phyloP scores from a whole-genome alignment of 2,329 filamentous ascomycete species.

The Chrysoporthe puriensis region DNA sequence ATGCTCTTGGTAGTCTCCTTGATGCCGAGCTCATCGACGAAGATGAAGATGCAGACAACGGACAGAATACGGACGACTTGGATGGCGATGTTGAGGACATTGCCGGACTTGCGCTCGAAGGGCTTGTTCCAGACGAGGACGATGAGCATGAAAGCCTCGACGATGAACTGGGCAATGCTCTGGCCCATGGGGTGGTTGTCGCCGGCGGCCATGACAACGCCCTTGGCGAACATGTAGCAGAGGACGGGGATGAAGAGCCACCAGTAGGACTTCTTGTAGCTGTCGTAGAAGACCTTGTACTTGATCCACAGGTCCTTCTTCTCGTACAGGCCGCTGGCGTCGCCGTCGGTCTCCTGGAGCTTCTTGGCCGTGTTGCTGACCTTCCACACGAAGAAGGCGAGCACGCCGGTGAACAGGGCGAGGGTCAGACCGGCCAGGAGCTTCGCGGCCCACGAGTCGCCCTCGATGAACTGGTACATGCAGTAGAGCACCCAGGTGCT shows the following conservation, averaged over 20 bases:
- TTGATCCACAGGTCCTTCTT: slow-evolving; percentile 91
- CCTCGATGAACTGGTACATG: slow-evolving; percentile 90
- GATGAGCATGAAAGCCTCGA: slow-evolving; percentile 78
- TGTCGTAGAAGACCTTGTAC: slow-evolving; percentile 97
- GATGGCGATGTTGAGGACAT: slow-evolving; percentile 92
- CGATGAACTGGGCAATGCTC: slow-evolving; percentile 75
- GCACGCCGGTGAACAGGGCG: slow-evolving; percentile 74
- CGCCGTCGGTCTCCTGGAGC: slow-evolving; percentile 76
- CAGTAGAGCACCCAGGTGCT: slow-evolving; percentile 96
- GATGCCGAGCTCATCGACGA: slow-evolving; percentile 90
- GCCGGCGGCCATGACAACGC: slow-evolving; percentile 79
- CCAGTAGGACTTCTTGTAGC: slow-evolving; percentile 94
- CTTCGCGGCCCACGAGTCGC: slow-evolving; percentile 94
- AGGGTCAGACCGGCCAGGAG: slow-evolving; percentile 81
- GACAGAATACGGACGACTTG: slow-evolving; percentile 88
- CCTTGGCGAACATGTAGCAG: slow-evolving; percentile 88
- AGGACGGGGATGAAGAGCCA: slow-evolving; percentile 94
- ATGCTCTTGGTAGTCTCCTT: slow-evolving; percentile 91
- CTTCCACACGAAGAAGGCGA: slow-evolving; percentile 82
- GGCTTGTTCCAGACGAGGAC: slow-evolving; percentile 85
- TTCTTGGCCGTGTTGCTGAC: slow-evolving; percentile 78
- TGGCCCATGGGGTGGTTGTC: slow-evolving; percentile 86
- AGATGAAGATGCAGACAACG: slow-evolving; percentile 85
- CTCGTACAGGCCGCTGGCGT: slow-evolving; percentile 75
- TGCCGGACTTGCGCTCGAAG: slow-evolving; percentile 83